A percentile compares a stretch with the other conserved stretches of the same genome.
These are phyloP conservation scores for Neltuma alba DNA, from an alignment of 306 rosid species.

Conservation along the genomic window DNA sequence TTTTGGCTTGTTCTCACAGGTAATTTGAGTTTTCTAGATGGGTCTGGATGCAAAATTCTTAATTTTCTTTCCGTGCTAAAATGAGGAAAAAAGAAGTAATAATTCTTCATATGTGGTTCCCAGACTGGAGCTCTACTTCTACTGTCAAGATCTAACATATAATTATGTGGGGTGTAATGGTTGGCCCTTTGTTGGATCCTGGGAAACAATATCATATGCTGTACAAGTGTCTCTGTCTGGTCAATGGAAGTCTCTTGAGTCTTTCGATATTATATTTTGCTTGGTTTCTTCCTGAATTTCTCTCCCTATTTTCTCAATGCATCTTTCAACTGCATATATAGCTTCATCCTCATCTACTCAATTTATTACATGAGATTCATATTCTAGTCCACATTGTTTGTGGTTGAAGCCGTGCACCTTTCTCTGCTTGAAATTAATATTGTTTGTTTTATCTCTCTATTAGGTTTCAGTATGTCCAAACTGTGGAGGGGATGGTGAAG, in stretches of 20 bases:
- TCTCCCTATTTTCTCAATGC: not conserved
- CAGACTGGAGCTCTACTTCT: not conserved
- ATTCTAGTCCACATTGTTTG: not conserved
- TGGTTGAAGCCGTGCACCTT: not conserved
- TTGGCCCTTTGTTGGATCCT: not conserved
- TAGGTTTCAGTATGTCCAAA: slow-evolving; percentile 93
- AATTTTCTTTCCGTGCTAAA: slow-evolving; percentile 17
- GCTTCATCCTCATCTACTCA: slow-evolving; percentile 1
- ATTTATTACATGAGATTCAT: not conserved
- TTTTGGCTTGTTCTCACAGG: slow-evolving; percentile 99
- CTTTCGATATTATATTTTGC: not conserved
- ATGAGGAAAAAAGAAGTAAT: not conserved
- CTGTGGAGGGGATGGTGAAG: slow-evolving; percentile 95
- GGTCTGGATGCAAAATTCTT: slow-evolving; percentile 9
- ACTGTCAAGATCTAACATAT: not conserved
- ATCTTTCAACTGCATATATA: not conserved
- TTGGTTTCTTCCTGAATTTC: not conserved
- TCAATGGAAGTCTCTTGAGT: not conserved
- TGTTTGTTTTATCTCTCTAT: slow-evolving; percentile 21
- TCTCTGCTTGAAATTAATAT: slow-evolving; percentile 22
- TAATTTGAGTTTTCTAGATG: slow-evolving; percentile 37
- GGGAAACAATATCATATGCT: not conserved
- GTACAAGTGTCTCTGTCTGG: not conserved
- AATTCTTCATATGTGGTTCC: not conserved
- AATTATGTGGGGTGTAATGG: not conserved